Conservation (phyloP, 495 filamentous ascomycete genomes). For the Hypoxylon subgilvum region DNA sequence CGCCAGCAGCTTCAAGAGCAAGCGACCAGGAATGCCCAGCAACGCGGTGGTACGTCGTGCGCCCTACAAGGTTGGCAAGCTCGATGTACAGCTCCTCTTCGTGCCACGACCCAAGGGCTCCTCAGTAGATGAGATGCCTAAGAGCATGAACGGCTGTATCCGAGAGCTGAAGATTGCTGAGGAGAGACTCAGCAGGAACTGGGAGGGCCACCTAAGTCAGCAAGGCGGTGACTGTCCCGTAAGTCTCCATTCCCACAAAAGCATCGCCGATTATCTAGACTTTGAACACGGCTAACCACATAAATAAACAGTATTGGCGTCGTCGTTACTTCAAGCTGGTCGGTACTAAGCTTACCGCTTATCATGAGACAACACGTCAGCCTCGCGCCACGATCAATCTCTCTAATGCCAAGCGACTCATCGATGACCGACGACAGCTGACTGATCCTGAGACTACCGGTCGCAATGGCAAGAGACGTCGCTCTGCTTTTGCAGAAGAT, state of each 20-base stretch:
- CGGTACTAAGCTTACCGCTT: constrained; percentile 89
- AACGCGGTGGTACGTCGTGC: constrained; percentile 68
- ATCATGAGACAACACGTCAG: constrained; percentile 93
- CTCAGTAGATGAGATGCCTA: constrained; percentile 96
- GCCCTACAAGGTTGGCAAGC: constrained; percentile 92
- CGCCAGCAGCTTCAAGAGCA: constrained; percentile 84
- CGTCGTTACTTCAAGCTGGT: constrained; percentile 95
- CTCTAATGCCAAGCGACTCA: constrained; percentile 89
- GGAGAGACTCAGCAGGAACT: constrained; percentile 70
- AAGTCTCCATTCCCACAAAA: constrained; percentile 54
- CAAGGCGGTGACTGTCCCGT: constrained; percentile 98
- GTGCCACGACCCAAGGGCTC: constrained; percentile 88
- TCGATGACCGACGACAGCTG: constrained; percentile 87
- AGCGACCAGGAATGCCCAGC: constrained; percentile 63
- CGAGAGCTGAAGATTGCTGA: constrained; percentile 90
- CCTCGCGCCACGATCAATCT: constrained; percentile 96
- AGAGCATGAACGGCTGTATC: constrained; percentile 95
- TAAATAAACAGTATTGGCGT: constrained; percentile 81
- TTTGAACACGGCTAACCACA: neutral
- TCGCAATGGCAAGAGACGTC: constrained; percentile 77
- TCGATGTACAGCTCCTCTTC: constrained; percentile 90
- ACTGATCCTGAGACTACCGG: constrained; percentile 77
- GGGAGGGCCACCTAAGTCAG: constrained; percentile 89
- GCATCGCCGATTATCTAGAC: too few relatives aligned
- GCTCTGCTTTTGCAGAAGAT: constrained; percentile 95